Evolutionary conservation across 768 basidiomycete species (phyloP).

Genomic region (Agaricus blazei): DNA sequence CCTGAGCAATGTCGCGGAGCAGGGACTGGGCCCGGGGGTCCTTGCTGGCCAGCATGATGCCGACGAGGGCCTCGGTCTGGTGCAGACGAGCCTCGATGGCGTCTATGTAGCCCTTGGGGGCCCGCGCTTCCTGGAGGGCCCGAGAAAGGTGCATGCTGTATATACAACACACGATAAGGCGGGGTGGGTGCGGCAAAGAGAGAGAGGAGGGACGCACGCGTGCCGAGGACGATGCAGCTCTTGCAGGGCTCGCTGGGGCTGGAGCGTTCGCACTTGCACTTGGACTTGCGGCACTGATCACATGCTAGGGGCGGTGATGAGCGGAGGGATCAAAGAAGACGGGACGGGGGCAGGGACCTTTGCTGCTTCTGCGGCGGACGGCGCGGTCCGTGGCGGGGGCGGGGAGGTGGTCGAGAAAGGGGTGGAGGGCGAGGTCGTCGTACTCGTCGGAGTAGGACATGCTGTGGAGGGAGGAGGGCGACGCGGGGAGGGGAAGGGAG

Average conservation of each 20-base stretch:
- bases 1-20: constrained; percentile 48
- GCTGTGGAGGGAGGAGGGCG: constrained; percentile 14
- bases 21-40: constrained; percentile 38
- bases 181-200: background rate
- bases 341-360: constrained; percentile 39
- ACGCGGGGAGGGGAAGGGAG: constrained; percentile 13
- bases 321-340: constrained; percentile 2
- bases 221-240: constrained; percentile 69
- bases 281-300: constrained; percentile 86
- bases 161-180: background rate
- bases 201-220: constrained; percentile 39
- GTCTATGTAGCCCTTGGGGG: constrained; percentile 93
- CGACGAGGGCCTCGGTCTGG: constrained; percentile 86
- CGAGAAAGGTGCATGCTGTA: constrained; percentile 72
- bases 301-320: constrained; percentile 46
- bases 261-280: constrained; percentile 82
- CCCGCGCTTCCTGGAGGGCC: constrained; percentile 77
- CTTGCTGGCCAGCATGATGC: constrained; percentile 62
- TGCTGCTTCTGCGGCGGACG: constrained; percentile 70
- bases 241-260: constrained; percentile 62
- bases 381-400: constrained; percentile 42
- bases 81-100: constrained; percentile 89
- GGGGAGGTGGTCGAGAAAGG: constrained; percentile 36
- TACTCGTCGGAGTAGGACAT: constrained; percentile 57
- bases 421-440: constrained; percentile 34